phyloP scores from a whole-genome alignment of 345 rosid genomes.

The Anacardium occidentale region DNA sequence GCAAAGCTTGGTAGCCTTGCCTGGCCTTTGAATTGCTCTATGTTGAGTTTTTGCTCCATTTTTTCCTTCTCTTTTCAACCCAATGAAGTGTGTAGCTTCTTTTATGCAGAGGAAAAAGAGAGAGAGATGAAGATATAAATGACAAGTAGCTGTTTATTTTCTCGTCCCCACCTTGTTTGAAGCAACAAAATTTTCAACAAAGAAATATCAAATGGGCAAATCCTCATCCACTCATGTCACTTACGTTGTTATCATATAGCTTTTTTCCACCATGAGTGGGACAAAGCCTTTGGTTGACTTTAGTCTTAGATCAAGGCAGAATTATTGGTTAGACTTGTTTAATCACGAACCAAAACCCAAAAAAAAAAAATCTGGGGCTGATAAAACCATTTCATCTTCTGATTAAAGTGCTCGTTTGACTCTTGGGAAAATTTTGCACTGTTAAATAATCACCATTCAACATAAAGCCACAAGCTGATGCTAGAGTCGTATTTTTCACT shows the following conservation, averaged over 20 bases:
- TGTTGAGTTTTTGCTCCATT: slow-evolving; percentile 14
- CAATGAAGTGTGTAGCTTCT: background rate
- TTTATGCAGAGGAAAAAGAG: too few relatives aligned
- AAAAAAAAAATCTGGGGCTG: too few relatives aligned
- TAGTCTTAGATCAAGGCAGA: background rate
- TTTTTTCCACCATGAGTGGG: background rate
- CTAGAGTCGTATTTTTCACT: too few relatives aligned
- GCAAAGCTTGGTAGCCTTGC: slow-evolving; percentile 23
- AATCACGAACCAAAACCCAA: too few relatives aligned
- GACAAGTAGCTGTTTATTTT: background rate
- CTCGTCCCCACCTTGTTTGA: background rate
- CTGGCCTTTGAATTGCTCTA: slow-evolving; percentile 25
- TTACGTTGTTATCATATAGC: too few relatives aligned
- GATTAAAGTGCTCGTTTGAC: too few relatives aligned
- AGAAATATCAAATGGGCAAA: background rate
- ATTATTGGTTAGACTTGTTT: too few relatives aligned
- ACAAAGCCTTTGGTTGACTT: background rate
- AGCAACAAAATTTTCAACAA: background rate
- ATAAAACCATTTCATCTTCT: too few relatives aligned
- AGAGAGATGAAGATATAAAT: background rate
- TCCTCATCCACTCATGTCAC: background rate
- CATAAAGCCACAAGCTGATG: too few relatives aligned
- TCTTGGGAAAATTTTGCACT: too few relatives aligned
- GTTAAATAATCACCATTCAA: too few relatives aligned
- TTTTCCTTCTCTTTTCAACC: background rate